These are phyloP conservation scores for Microcos paniculata DNA, from an alignment of 345 rosid species.

Conservation along the genomic window DNA sequence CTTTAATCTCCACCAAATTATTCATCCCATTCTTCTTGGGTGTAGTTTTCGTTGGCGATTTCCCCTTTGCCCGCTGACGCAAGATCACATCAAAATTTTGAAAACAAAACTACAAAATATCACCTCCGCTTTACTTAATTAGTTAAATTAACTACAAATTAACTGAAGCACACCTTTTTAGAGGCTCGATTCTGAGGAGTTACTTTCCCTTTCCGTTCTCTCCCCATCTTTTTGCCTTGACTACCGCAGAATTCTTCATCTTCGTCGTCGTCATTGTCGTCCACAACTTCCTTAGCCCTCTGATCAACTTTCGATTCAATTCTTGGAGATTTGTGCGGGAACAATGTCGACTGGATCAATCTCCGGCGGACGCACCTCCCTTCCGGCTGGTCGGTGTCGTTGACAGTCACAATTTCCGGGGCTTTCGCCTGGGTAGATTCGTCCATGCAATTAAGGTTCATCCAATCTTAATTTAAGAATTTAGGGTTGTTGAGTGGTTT, in stretches of 20 bases:
- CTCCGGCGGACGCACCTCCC: conserved; percentile 53
- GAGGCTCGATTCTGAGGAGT: conserved; percentile 47
- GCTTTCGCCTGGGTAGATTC: conserved; percentile 21
- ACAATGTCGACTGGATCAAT: conserved; percentile 74
- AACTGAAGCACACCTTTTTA: conserved; percentile 41
- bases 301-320: conserved; percentile 31
- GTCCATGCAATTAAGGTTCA: conserved; percentile 20
- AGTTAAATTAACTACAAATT: conserved; percentile 2
- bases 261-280: conserved; percentile 32
- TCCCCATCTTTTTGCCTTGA: conserved; percentile 54
- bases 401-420: conserved; percentile 8
- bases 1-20: conserved; percentile 23
- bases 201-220: conserved; percentile 44
- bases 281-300: conserved; percentile 19
- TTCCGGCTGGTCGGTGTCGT: conserved; percentile 22
- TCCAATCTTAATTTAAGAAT: not conserved
- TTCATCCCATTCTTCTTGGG: conserved; percentile 50
- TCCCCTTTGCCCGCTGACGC: conserved; percentile 30
- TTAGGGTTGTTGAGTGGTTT: conserved; percentile 16
- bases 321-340: conserved; percentile 48
- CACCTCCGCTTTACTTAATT: too few species aligned
- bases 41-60: conserved; percentile 47
- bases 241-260: conserved; percentile 49
- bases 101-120: not conserved
- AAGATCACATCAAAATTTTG: not conserved